Evolutionary conservation across 1,284 basidiomycete species (phyloP).

Genomic region (Inonotus obliquus): DNA sequence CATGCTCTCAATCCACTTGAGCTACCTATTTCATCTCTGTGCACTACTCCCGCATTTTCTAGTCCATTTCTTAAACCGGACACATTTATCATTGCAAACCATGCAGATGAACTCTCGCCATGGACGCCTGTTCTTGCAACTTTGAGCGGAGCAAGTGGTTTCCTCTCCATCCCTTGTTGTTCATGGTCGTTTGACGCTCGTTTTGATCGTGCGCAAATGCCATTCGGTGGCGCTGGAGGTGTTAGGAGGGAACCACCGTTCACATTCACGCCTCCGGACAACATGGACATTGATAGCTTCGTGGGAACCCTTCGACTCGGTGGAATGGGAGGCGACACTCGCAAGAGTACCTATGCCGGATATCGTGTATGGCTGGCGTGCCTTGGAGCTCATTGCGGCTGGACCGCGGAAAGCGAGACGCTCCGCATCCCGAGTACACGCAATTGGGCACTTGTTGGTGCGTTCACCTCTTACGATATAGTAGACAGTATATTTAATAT

Average conservation of each 20-base stretch:
- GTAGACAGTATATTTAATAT: background rate
- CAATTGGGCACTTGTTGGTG: conserved; percentile 88
- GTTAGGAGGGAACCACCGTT: conserved; percentile 24
- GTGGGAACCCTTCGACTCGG: conserved; percentile 53
- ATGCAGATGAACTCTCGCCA: conserved; percentile 93
- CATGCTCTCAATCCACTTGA: conserved; percentile 47
- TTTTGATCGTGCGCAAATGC: conserved; percentile 48
- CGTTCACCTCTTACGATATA: conserved; percentile 27
- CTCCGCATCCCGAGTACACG: conserved; percentile 89
- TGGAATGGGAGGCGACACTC: conserved; percentile 48
- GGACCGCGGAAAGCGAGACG: conserved; percentile 82
- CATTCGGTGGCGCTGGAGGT: conserved; percentile 30
- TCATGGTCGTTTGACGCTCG: conserved; percentile 69
- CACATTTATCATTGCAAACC: conserved; percentile 88
- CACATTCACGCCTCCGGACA: conserved; percentile 33
- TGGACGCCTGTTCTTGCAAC: conserved; percentile 79
- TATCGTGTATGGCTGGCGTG: conserved; percentile 82
- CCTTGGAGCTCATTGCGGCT: conserved; percentile 70
- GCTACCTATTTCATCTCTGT: background rate
- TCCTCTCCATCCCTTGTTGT: conserved; percentile 92
- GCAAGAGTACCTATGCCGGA: conserved; percentile 65
- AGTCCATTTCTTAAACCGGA: conserved; percentile 33
- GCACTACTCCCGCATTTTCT: conserved; percentile 1
- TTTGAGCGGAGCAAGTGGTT: conserved; percentile 58
- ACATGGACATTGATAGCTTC: conserved; percentile 32